A percentile compares a stretch with the other conserved stretches of the same genome.
These are phyloP conservation scores for Saccharomyces hybrid DNA, from an alignment of 1,139 yeast genomes.

Conservation along the genomic window DNA sequence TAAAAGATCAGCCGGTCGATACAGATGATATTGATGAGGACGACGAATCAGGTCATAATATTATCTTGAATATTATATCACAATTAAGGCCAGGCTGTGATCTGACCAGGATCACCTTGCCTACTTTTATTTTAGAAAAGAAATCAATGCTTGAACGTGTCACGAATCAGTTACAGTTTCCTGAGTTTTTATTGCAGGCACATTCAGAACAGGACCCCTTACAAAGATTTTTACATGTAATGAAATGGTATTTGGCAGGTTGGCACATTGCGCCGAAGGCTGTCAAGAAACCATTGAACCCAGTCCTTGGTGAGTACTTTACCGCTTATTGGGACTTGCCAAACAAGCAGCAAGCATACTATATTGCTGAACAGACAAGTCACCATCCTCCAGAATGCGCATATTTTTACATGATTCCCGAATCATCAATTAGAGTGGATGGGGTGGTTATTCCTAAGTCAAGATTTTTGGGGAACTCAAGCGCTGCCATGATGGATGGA, in stretches of 20 bases:
- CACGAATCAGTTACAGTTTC: slow-evolving; percentile 82
- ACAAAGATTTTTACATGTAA: slow-evolving; percentile 62
- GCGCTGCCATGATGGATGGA: slow-evolving; percentile 98
- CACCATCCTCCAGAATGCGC: slow-evolving; percentile 99
- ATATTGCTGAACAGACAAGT: slow-evolving; percentile 87
- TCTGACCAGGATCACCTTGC: slow-evolving; percentile 80
- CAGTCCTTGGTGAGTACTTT: slow-evolving; percentile 86
- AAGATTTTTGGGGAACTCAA: slow-evolving; percentile 84
- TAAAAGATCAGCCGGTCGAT: slow-evolving; percentile 12
- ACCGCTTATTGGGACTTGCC: slow-evolving; percentile 89
- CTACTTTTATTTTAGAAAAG: slow-evolving; percentile 89
- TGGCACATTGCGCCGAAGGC: slow-evolving; percentile 99
- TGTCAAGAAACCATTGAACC: slow-evolving; percentile 92
- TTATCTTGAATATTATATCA: slow-evolving; percentile 75
- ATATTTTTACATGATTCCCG: slow-evolving; percentile 82
- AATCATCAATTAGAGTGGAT: slow-evolving; percentile 72
- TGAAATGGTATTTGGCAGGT: slow-evolving; percentile 85
- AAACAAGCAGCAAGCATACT: slow-evolving; percentile 63
- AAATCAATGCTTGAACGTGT: slow-evolving; percentile 95
- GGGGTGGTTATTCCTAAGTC: slow-evolving; percentile 86
- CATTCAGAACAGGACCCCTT: slow-evolving; percentile 50
- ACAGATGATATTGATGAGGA: slow-evolving; percentile 81
- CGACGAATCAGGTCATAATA: slow-evolving; percentile 82
- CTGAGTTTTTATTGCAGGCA: slow-evolving; percentile 66
- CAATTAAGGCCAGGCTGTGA: slow-evolving; percentile 93